A percentile compares a stretch with the other conserved stretches of the same genome.
phyloP scores from a whole-genome alignment of 805 yeast genomes.

The Lipomyces orientalis region DNA sequence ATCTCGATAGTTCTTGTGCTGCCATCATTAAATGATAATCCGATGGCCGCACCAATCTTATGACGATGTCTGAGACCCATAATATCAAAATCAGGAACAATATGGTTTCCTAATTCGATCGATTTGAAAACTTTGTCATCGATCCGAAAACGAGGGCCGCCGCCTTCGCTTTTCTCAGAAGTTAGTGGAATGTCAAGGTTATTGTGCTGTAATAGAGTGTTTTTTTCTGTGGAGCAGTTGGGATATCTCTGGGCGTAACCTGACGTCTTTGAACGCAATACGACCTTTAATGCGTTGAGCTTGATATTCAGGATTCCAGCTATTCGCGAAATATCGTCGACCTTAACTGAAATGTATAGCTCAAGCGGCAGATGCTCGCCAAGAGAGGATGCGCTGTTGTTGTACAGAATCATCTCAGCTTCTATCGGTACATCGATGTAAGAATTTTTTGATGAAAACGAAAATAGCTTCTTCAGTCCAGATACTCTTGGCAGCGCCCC shows the following conservation, averaged over 20 bases:
- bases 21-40: conserved; percentile 22
- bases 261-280: not conserved
- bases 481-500: conserved; percentile 26
- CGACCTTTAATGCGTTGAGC: conserved; percentile 11
- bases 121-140: conserved; percentile 13
- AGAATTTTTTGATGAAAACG: conserved; percentile 17
- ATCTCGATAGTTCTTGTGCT: conserved; percentile 12
- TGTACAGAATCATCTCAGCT: not conserved
- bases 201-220: not conserved
- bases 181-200: conserved; percentile 9
- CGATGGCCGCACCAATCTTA: conserved; percentile 4
- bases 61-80: conserved; percentile 17
- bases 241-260: conserved; percentile 2
- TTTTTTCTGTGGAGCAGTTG: not conserved
- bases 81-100: conserved; percentile 19
- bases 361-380: conserved; percentile 11
- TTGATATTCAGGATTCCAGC: conserved; percentile 17
- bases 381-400: conserved; percentile 7
- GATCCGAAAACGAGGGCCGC: conserved; percentile 19
- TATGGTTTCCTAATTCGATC: not conserved
- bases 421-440: conserved; percentile 19
- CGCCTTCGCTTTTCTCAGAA: not conserved
- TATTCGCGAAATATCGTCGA: conserved; percentile 13
- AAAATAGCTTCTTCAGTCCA: conserved; percentile 18
- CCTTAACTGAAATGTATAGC: conserved; percentile 9